Percentiles rank a stretch among this genome's conserved stretches.
phyloP scores from a whole-genome alignment of 73 alveolate species.

The Tetrahymena elliotti region DNA sequence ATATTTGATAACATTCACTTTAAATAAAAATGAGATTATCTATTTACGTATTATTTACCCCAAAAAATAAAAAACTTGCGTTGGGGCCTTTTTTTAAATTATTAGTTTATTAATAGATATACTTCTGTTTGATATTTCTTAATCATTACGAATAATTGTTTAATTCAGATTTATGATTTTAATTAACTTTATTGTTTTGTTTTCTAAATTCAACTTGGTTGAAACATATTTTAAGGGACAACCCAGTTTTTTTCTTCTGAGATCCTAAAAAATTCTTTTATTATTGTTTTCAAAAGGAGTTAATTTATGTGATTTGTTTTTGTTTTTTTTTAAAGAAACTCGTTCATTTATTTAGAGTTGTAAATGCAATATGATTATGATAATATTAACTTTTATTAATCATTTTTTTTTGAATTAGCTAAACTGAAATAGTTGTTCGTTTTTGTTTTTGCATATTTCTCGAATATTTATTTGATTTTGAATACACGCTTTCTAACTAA shows the following conservation, averaged over 20 bases:
- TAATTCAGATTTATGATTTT: neutral
- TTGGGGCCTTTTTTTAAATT: neutral
- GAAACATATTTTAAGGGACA: neutral
- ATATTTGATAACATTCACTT: too few relatives aligned
- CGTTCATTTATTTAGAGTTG: neutral
- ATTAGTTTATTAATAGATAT: too few relatives aligned
- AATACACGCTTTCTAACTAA: neutral
- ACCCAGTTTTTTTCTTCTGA: neutral
- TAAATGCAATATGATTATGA: too few relatives aligned
- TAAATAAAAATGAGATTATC: neutral
- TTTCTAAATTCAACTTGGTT: neutral
- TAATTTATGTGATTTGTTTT: too few relatives aligned
- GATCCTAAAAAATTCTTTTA: neutral
- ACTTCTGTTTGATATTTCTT: too few relatives aligned
- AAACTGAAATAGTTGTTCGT: neutral
- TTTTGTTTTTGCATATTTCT: neutral
- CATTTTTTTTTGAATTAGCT: neutral
- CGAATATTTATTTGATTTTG: neutral
- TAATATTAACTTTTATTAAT: too few relatives aligned
- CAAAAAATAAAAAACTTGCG: neutral
- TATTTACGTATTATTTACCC: neutral
- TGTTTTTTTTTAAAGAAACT: too few relatives aligned
- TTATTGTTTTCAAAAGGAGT: too few relatives aligned
- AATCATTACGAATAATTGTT: neutral
- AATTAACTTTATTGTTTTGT: neutral